phyloP scores from a whole-genome alignment of 2,329 filamentous ascomycete genomes.

The Eutypa lata region DNA sequence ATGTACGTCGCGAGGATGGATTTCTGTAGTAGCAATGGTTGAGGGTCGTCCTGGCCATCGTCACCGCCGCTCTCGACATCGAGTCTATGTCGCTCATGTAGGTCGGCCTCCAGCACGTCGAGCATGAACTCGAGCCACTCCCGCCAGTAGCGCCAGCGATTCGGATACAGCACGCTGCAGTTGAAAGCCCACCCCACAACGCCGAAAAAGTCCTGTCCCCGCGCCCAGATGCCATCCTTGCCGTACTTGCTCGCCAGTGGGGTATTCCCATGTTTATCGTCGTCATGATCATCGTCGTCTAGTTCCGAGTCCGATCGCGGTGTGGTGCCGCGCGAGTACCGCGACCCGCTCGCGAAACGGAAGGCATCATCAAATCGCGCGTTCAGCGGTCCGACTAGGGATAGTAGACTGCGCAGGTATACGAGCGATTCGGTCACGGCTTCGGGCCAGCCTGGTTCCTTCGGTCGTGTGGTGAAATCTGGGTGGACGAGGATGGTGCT shows the following conservation, averaged over 20 bases:
- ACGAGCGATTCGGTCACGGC: slow-evolving; percentile 65
- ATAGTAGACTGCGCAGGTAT: slow-evolving; percentile 67
- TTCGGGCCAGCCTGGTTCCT: slow-evolving; percentile 56
- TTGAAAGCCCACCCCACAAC: slow-evolving; percentile 91
- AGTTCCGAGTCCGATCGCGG: slow-evolving; percentile 36
- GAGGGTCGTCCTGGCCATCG: slow-evolving; percentile 6
- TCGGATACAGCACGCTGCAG: slow-evolving; percentile 70
- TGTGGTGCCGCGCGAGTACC: slow-evolving; percentile 24
- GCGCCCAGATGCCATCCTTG: slow-evolving; percentile 66
- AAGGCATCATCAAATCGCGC: slow-evolving; percentile 72
- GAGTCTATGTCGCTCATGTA: slow-evolving; percentile 52
- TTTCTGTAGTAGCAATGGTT: slow-evolving; percentile 37
- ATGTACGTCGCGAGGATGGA: slow-evolving; percentile 63
- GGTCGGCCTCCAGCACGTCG: slow-evolving; percentile 72
- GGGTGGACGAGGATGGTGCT: slow-evolving; percentile 82
- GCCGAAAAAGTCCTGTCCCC: slow-evolving; percentile 86
- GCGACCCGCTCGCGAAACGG: slow-evolving; percentile 48
- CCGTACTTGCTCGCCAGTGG: slow-evolving; percentile 58
- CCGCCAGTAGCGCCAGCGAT: slow-evolving; percentile 79
- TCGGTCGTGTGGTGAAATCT: slow-evolving; percentile 68
- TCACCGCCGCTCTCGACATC: slow-evolving; percentile 36
- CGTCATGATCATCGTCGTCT: slow-evolving; percentile 49
- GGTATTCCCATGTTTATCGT: slow-evolving; percentile 47
- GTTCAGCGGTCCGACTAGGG: slow-evolving; percentile 65
- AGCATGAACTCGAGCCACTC: slow-evolving; percentile 78